These are phyloP conservation scores for Cercospora sp. DNA, from an alignment of 2,329 filamentous ascomycete species.

Conservation along the genomic window DNA sequence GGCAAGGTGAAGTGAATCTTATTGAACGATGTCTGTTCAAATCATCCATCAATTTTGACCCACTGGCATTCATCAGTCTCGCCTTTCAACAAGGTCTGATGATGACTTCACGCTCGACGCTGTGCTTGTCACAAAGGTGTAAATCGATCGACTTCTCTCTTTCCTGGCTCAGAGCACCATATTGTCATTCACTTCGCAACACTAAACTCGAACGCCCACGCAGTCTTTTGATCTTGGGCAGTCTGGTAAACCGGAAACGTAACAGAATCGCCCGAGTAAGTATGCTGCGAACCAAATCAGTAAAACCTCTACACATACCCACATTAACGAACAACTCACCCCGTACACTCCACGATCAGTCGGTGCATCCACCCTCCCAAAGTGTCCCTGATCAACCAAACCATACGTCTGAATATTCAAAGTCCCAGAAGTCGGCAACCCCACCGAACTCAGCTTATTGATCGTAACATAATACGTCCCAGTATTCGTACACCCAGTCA, in stretches of 20 bases:
- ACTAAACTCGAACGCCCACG: slow-evolving; percentile 46
- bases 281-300: slow-evolving; percentile 26
- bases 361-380: slow-evolving; percentile 36
- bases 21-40: too few species aligned
- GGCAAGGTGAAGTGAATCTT: too few species aligned
- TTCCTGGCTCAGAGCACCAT: too few species aligned
- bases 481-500: slow-evolving; percentile 38
- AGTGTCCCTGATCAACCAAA: slow-evolving; percentile 31
- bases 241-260: slow-evolving; percentile 44
- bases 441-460: slow-evolving; percentile 38
- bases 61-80: too few species aligned
- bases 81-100: too few species aligned
- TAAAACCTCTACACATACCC: slow-evolving; percentile 2
- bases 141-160: too few species aligned
- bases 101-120: too few species aligned
- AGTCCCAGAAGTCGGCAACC: slow-evolving; percentile 37
- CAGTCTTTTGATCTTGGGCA: slow-evolving; percentile 37
- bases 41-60: too few species aligned
- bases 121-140: too few species aligned
- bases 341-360: slow-evolving; percentile 35
- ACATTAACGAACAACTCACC: not conserved
- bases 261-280: slow-evolving; percentile 40
- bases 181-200: not conserved
- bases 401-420: slow-evolving; percentile 38
- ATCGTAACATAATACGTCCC: slow-evolving; percentile 42